Evolutionary conservation across 805 yeast species (phyloP), one percentile per base, ranked within the genome.

Genomic region (Wickerhamiella brachini): DNA sequence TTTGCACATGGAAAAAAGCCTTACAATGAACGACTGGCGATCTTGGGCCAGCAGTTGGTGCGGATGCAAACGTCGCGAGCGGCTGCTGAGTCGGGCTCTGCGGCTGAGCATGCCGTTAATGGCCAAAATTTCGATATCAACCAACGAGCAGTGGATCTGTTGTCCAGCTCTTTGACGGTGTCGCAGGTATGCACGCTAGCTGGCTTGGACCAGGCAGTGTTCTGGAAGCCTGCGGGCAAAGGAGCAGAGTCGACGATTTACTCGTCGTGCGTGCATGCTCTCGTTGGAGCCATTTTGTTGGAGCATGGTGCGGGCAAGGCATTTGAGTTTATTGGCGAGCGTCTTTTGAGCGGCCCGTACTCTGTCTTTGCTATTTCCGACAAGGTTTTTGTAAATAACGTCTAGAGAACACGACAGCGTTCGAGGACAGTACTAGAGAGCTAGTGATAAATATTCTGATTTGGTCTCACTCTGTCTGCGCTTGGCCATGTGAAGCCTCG

Each of bases 1-100:
- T 90, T 88, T 72, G 95, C 94, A 5, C 94, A 86, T 68, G 97
- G 95, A 9, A 71, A 77, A 55, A 79, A 81, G 59, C 96, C 97
- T 7, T 86, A 85, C 69, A 90, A 89, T 68, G 96, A 88, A 64
- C 84, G 83, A 65, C 71, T 90, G 59, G 73, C 86, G 18, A 75
- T 82, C 44, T 69, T 86, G 64, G 97, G 70, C 39, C 58, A 57
- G 39, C 61, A 61, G 51, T 59, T 64, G 47, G 55, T 67, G 26
- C 57, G 67, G 22, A 38, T 65, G 45, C 56, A 61, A 47, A 49
- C 58, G 13, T 47, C 51, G 24, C 51, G 61, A 15, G 53, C 56
- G 6, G 54, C 54, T 3, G 55, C 52, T 8, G 56, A 50, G 43
- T 13, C 37, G 13, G 34, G 12, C 20, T 23, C 31, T 8, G 48